Conservation (phyloP, 2,329 filamentous ascomycete genomes). For the Monosporascus sp. region DNA sequence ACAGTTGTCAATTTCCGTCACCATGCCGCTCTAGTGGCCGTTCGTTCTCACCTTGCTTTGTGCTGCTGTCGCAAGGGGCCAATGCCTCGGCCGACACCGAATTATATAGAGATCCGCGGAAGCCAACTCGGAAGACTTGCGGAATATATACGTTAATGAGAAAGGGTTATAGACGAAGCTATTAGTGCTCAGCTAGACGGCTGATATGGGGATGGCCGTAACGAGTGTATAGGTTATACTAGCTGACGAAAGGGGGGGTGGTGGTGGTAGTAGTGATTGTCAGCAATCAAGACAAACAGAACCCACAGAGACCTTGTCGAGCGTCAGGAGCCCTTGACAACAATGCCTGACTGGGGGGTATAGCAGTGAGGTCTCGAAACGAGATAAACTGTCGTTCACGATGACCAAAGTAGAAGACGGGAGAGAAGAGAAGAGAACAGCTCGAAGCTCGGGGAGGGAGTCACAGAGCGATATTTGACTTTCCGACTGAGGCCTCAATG, state of each 20-base stretch:
- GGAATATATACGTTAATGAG: not conserved
- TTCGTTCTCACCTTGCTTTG: not conserved
- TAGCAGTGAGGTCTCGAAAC: conserved; percentile 11
- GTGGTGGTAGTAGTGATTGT: not conserved
- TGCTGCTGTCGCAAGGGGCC: not conserved
- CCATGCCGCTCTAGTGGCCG: not conserved
- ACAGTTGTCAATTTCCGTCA: not conserved
- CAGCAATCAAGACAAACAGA: not conserved
- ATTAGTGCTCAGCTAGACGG: not conserved
- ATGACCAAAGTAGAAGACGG: conserved; percentile 7
- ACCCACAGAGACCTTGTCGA: not conserved
- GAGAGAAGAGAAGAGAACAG: conserved; percentile 8
- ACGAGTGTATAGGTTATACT: not conserved
- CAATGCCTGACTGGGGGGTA: conserved; percentile 10
- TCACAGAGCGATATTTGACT: conserved; percentile 29
- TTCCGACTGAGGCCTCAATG: conserved; percentile 12
- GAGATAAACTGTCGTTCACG: conserved; percentile 7
- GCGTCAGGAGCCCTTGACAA: conserved; percentile 2
- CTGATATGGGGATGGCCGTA: not conserved
- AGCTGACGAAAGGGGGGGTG: not conserved
- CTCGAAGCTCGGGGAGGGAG: conserved; percentile 23
- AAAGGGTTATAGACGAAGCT: not conserved
- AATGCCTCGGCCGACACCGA: not conserved
- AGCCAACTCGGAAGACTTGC: not conserved
- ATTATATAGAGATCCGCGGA: not conserved